Percentiles rank a stretch among this genome's conserved stretches.
These are phyloP conservation scores for Musa troglodytarum DNA, from an alignment of 176 grass and related monocot species.

Conservation along the genomic window DNA sequence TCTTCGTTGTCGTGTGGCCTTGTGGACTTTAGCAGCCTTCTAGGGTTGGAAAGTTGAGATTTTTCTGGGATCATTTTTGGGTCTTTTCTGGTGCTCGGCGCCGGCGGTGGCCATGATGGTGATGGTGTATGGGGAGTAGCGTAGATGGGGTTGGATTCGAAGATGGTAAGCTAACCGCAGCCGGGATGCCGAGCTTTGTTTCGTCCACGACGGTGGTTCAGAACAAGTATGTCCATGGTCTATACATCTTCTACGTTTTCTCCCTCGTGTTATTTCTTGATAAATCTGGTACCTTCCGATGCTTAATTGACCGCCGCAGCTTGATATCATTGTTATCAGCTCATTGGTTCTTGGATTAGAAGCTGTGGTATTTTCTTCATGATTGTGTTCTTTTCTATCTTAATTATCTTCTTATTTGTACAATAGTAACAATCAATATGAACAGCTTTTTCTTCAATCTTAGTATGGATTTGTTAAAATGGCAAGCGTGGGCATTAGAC, in stretches of 20 bases:
- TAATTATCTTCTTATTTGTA: too few species aligned
- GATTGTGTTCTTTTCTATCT: too few species aligned
- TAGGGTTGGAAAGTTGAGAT: slow-evolving; percentile 1
- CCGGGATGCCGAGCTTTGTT: slow-evolving; percentile 14
- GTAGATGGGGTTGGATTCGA: background rate
- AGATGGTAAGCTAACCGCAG: slow-evolving; percentile 16
- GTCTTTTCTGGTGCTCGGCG: background rate
- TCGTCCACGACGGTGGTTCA: background rate
- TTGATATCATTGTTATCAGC: background rate
- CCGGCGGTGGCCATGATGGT: background rate
- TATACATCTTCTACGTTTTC: background rate
- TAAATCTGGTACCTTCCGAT: background rate
- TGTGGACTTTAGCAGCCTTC: background rate
- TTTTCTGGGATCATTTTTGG: background rate
- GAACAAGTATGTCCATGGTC: slow-evolving; percentile 22
- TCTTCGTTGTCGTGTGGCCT: background rate
- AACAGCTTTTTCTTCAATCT: too few species aligned
- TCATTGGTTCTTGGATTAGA: background rate
- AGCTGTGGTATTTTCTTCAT: background rate
- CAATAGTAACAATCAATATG: too few species aligned
- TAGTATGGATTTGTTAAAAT: too few species aligned
- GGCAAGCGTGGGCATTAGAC: too few species aligned
- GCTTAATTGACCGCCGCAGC: background rate
- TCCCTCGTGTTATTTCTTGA: background rate
- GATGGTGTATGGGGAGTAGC: slow-evolving; percentile 1